Conservation (phyloP, 331 rosid genomes). For the Ulmus americana region DNA sequence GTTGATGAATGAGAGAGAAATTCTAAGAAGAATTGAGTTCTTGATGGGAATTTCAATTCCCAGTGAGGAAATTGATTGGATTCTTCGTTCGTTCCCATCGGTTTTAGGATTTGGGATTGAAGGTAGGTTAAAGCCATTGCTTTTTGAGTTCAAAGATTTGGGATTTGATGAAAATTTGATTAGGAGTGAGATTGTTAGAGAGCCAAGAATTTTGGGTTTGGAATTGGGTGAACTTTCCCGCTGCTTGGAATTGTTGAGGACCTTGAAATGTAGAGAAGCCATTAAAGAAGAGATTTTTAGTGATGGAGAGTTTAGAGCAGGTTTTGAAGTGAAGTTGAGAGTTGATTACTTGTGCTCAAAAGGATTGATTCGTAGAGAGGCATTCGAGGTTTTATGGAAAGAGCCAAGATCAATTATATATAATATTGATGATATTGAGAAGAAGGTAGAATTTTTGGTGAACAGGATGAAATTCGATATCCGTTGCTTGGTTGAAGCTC, state of each 20-base stretch:
- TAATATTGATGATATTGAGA: slow-evolving; percentile 47
- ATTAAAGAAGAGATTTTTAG: slow-evolving; percentile 44
- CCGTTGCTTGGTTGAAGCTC: slow-evolving; percentile 58
- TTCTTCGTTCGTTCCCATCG: slow-evolving; percentile 41
- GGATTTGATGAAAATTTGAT: slow-evolving; percentile 49
- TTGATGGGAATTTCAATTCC: slow-evolving; percentile 38
- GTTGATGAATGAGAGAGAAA: slow-evolving; percentile 32
- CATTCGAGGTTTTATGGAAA: slow-evolving; percentile 69
- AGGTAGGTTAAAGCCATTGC: slow-evolving; percentile 50
- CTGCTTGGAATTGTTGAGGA: slow-evolving; percentile 47
- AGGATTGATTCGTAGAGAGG: slow-evolving; percentile 61
- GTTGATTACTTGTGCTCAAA: slow-evolving; percentile 70
- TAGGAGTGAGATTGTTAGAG: slow-evolving; percentile 42
- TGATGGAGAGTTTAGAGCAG: slow-evolving; percentile 53
- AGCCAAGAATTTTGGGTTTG: slow-evolving; percentile 56
- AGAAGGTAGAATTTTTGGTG: slow-evolving; percentile 61
- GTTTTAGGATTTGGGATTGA: slow-evolving; percentile 57
- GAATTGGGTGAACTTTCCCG: slow-evolving; percentile 66
- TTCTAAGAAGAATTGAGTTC: slow-evolving; percentile 31
- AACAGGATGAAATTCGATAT: slow-evolving; percentile 49
- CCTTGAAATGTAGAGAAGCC: slow-evolving; percentile 55
- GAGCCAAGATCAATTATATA: slow-evolving; percentile 65
- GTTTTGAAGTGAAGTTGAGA: slow-evolving; percentile 61
- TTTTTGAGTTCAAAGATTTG: slow-evolving; percentile 41
- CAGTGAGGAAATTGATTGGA: slow-evolving; percentile 33